Conservation (phyloP, 306 rosid genomes). For the Inga oerstediana region DNA sequence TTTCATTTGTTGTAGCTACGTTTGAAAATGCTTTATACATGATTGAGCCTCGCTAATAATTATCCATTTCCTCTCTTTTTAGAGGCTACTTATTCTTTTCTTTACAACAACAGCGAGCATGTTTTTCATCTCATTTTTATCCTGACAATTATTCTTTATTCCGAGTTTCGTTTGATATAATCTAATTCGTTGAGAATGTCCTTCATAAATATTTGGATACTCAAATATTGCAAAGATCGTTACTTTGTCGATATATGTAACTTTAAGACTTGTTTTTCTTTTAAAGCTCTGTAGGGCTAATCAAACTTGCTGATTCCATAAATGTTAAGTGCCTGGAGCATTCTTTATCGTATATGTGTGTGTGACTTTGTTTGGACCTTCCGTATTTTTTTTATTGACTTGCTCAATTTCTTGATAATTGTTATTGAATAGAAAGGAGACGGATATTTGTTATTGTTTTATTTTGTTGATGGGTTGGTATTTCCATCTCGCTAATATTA, state of each 20-base stretch:
- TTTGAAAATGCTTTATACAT: background rate
- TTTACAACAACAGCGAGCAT: background rate
- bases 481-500: background rate
- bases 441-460: background rate
- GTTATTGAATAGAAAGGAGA: background rate
- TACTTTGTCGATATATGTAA: background rate
- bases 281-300: background rate
- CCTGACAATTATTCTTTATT: no score
- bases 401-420: background rate
- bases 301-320: background rate
- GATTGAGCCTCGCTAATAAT: background rate
- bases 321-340: background rate
- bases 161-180: background rate
- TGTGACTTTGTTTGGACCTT: background rate
- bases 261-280: background rate
- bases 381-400: background rate
- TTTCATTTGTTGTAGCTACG: background rate
- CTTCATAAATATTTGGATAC: background rate
- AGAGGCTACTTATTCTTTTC: background rate
- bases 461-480: conserved; percentile 2
- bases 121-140: background rate
- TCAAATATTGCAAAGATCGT: background rate
- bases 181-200: background rate
- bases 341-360: background rate
- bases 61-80: background rate